Percentiles rank a stretch among this genome's conserved stretches.
phyloP scores from a whole-genome alignment of 768 basidiomycete species.

The Suillus luteus region DNA sequence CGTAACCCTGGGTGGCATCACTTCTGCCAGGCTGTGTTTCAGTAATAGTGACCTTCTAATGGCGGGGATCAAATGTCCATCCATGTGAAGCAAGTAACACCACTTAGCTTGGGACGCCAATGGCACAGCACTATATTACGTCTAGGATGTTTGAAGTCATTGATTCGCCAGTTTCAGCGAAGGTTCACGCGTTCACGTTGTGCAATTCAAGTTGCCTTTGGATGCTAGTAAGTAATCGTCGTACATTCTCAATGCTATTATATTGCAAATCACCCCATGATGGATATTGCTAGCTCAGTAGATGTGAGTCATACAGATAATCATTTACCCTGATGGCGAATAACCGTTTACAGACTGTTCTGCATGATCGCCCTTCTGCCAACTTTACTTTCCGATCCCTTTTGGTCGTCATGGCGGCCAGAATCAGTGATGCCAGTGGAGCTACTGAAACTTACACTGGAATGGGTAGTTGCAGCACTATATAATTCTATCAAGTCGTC shows the following conservation, averaged over 20 bases:
- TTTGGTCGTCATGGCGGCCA: no score
- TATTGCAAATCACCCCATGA: background rate
- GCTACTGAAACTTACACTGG: no score
- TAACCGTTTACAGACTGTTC: slow-evolving; percentile 1
- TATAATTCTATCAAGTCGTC: no score
- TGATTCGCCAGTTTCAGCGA: background rate
- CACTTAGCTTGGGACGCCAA: background rate
- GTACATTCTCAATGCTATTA: background rate
- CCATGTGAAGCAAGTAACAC: background rate
- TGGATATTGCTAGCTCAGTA: background rate
- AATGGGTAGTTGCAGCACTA: no score
- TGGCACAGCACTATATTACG: background rate
- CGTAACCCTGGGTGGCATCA: background rate
- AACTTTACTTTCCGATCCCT: no score
- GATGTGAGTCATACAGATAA: background rate
- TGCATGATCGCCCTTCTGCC: background rate
- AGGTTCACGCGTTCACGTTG: no score
- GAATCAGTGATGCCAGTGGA: no score
- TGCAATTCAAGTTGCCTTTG: background rate
- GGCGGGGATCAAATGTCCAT: background rate
- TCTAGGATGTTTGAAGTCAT: background rate
- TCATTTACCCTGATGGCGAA: background rate
- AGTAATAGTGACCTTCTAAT: background rate
- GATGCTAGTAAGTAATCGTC: background rate
- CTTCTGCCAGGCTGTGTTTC: background rate